Conservation (phyloP, 768 basidiomycete species). For the Suillus bovinus region DNA sequence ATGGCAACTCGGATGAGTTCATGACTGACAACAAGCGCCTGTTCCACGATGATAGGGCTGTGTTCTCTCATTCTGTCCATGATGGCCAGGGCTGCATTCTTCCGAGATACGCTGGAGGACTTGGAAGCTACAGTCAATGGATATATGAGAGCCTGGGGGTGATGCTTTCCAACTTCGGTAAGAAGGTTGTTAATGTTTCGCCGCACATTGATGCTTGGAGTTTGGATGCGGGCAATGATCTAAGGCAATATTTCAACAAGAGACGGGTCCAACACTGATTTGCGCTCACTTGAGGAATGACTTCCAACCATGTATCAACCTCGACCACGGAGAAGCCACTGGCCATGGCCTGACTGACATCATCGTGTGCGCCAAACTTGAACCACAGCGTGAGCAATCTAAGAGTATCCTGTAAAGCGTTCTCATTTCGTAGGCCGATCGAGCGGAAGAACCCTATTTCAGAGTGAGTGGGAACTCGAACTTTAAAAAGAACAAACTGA, state of each 20-base stretch:
- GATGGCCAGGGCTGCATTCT: conserved; percentile 80
- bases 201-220: conserved; percentile 83
- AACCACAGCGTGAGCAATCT: conserved; percentile 96
- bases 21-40: conserved; percentile 85
- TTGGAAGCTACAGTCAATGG: conserved; percentile 95
- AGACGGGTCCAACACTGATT: not conserved
- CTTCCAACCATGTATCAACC: conserved; percentile 98
- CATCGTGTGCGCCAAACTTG: conserved; percentile 89
- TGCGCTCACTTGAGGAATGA: conserved; percentile 85
- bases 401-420: conserved; percentile 92
- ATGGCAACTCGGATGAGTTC: conserved; percentile 98
- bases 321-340: conserved; percentile 86
- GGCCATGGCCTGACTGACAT: conserved; percentile 87
- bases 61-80: conserved; percentile 95
- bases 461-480: not conserved
- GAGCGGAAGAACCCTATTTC: conserved; percentile 88
- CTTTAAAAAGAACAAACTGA: conserved; percentile 26
- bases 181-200: conserved; percentile 87
- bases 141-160: conserved; percentile 97
- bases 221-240: conserved; percentile 99
- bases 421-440: conserved; percentile 84
- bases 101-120: conserved; percentile 82
- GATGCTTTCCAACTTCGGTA: conserved; percentile 91
- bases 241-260: conserved; percentile 30
- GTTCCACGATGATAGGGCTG: conserved; percentile 82